Percentiles rank a stretch among this genome's conserved stretches.
Conservation (phyloP, 2,329 filamentous ascomycete genomes). For the Fusarium euwallaceae region DNA sequence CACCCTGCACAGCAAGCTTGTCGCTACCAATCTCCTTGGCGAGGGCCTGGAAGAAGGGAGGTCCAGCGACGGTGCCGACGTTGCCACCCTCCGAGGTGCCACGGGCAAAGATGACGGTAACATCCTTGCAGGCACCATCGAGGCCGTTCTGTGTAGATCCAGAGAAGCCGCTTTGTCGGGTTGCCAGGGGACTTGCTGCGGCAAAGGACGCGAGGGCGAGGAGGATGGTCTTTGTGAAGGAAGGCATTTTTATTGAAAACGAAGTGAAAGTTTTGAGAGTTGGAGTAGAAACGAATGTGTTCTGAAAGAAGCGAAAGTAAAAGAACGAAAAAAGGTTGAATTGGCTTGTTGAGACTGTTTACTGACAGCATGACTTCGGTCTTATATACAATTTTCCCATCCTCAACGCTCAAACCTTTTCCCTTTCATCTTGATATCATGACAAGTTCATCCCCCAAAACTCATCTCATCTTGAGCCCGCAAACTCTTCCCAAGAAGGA, state of each 20-base stretch:
- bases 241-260: conserved; percentile 31
- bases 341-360: conserved; percentile 13
- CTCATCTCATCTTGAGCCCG: conserved; percentile 11
- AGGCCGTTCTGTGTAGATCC: conserved; percentile 44
- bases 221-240: conserved; percentile 33
- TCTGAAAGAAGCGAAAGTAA: conserved; percentile 21
- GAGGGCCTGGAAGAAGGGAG: conserved; percentile 63
- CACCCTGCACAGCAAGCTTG: conserved; percentile 65
- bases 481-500: conserved; percentile 35
- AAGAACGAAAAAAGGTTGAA: conserved; percentile 6
- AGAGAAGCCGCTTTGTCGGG: conserved; percentile 26
- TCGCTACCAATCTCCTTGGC: conserved; percentile 55
- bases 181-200: conserved; percentile 39
- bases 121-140: conserved; percentile 44
- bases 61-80: conserved; percentile 63
- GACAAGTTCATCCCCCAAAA: conserved; percentile 13
- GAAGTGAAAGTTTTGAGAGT: conserved; percentile 14
- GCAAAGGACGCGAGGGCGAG: conserved; percentile 40
- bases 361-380: not conserved
- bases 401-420: conserved; percentile 27
- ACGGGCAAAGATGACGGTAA: conserved; percentile 69
- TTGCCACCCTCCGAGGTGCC: conserved; percentile 67
- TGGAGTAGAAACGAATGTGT: conserved; percentile 4
- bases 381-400: conserved; percentile 21
- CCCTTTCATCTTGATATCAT: conserved; percentile 6